Evolutionary conservation across 129 eudicot species (phyloP).

Genomic region (Cynara cardunculus): DNA sequence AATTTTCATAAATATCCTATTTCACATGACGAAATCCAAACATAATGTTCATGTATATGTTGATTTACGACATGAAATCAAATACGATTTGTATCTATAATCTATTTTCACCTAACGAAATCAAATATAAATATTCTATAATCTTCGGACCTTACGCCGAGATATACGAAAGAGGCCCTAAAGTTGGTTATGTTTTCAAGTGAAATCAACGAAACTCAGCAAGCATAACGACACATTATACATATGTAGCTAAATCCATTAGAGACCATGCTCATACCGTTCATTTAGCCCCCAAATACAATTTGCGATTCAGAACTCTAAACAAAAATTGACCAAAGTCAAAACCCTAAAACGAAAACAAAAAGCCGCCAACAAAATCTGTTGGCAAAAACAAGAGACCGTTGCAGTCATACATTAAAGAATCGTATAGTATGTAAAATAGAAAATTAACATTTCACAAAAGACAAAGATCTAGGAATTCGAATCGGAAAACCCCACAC

Average conservation of each 20-base stretch:
- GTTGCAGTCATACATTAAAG: background rate
- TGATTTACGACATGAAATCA: no score
- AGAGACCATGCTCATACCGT: background rate
- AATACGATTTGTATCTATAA: no score
- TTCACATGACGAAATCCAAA: no score
- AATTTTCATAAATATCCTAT: no score
- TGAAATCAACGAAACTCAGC: background rate
- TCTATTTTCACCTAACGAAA: no score
- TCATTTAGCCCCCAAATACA: background rate
- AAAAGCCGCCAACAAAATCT: slow-evolving; percentile 25
- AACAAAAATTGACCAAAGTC: background rate
- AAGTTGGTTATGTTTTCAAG: background rate
- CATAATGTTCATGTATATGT: no score
- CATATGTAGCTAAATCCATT: background rate
- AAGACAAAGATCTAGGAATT: slow-evolving; percentile 20
- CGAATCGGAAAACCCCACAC: background rate
- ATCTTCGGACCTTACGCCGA: no score
- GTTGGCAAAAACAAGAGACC: background rate
- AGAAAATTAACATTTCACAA: no score
- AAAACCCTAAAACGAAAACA: slow-evolving; percentile 23
- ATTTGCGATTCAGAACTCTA: no score
- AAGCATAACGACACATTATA: background rate
- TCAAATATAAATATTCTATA: no score
- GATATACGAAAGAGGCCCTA: no score
- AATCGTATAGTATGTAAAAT: background rate